Evolutionary conservation across 2,329 filamentous ascomycete genomes (phyloP), one percentile per base, ranked within the genome.

Genomic region (Colletotrichum aenigma): DNA sequence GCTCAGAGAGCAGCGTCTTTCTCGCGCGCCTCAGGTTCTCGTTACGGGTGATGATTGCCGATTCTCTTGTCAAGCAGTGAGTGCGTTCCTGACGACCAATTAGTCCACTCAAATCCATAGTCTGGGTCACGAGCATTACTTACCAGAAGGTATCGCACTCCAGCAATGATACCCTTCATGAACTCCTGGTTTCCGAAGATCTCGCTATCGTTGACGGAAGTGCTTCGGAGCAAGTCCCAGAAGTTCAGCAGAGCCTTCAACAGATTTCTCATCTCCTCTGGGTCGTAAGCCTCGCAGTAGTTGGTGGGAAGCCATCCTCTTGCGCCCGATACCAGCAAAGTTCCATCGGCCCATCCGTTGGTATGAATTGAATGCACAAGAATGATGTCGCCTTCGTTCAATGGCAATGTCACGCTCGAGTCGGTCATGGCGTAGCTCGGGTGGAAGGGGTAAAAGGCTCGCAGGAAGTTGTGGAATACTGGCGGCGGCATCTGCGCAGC

Each of bases 331-430:
- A 94, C 91, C 76, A 99, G 87, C 55, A 98, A 88, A 1, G 97
- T 99, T 67, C 97, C 97, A 84, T 99, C 97, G 36, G 97, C 97
- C 97, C 97, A 99, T 79, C 97, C 97, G 86, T 98, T 99, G 76
- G 95, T 97, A 85, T 99, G 97, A 79, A 98, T 95, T 6, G 97
- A 98, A 84, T 99, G 97, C 26, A 99, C 94, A 74, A 99, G 87
- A 70, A 99, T 94, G 65, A 99, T 92, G 81, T 99, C 97, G 75
- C 97, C 97, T 82, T 97, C 94, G 79, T 95, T 94, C 72, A 99
- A 90, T 26, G 96, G 94, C 13, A 98, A 88, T 13, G 96, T 98
- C 71, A 98, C 94, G 12, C 95, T 97, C 13, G 94, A 94, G 74
- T 96, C 94, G n/a, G 92, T 92, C 76, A 95, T 91, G 56, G 94